Evolutionary conservation across 2,329 filamentous ascomycete genomes (phyloP).

Genomic region (Monosporascus sp.): DNA sequence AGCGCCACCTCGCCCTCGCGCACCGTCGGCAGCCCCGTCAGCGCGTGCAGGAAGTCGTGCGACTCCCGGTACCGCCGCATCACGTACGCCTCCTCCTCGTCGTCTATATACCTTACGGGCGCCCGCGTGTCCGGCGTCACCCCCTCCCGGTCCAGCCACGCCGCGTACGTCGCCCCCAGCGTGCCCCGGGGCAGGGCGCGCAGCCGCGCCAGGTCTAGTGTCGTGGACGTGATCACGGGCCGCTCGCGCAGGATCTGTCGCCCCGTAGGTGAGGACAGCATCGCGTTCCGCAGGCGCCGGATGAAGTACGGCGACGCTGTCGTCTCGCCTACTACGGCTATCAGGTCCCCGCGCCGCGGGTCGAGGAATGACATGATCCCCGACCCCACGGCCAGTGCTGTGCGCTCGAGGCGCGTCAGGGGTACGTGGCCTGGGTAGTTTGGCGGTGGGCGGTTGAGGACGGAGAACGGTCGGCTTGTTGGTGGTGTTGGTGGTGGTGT

Average conservation of each 20-base stretch:
- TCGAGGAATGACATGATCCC: conserved; percentile 62
- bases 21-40: conserved; percentile 84
- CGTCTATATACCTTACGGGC: conserved; percentile 82
- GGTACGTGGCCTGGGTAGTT: conserved; percentile 93
- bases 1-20: conserved; percentile 97
- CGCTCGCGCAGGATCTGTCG: conserved; percentile 86
- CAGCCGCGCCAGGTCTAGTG: conserved; percentile 60
- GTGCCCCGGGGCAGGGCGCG: conserved; percentile 66
- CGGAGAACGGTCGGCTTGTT: conserved; percentile 55
- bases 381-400: conserved; percentile 62
- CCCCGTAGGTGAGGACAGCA: conserved; percentile 79
- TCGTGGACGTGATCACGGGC: conserved; percentile 78
- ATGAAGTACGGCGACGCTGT: conserved; percentile 96
- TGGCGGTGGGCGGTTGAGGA: conserved; percentile 75
- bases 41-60: conserved; percentile 95
- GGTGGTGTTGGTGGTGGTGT: background rate
- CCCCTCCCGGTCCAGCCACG: conserved; percentile 90
- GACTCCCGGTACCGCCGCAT: conserved; percentile 98
- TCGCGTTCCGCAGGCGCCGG: conserved; percentile 81
- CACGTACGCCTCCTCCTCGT: conserved; percentile 94
- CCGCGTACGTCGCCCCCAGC: conserved; percentile 76
- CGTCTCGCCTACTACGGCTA: conserved; percentile 88
- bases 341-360: conserved; percentile 82
- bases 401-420: conserved; percentile 70
- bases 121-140: conserved; percentile 87